phyloP scores from a whole-genome alignment of 208 protist species.

The Herpetomonas samuelpessoai region DNA sequence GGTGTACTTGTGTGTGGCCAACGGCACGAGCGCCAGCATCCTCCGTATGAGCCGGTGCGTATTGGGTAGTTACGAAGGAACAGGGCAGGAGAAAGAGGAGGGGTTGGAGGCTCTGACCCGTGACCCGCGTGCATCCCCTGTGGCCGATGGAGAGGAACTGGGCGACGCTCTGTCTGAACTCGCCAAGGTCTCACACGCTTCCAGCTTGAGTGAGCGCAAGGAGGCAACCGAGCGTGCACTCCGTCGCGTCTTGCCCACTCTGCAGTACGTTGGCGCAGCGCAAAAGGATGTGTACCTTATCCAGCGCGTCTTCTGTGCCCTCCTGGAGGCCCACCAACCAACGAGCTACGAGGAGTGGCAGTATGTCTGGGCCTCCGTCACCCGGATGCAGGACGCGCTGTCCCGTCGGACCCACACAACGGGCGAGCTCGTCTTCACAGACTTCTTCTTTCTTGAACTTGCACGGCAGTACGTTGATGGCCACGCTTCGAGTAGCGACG shows the following conservation, averaged over 20 bases:
- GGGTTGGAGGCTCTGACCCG: neutral
- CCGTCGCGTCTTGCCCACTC: slow-evolving; percentile 37
- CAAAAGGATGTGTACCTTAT: slow-evolving; percentile 66
- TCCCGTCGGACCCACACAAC: slow-evolving; percentile 24
- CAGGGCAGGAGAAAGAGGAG: neutral
- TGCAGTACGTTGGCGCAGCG: slow-evolving; percentile 39
- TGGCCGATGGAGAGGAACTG: neutral
- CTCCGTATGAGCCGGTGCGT: neutral
- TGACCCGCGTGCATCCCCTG: neutral
- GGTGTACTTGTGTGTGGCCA: neutral
- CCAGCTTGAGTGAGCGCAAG: slow-evolving; percentile 13
- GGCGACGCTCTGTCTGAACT: slow-evolving; percentile 17
- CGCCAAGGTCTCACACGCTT: slow-evolving; percentile 18
- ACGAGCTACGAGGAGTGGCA: slow-evolving; percentile 52
- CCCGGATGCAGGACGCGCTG: slow-evolving; percentile 47
- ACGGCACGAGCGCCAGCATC: neutral
- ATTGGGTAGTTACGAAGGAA: too few relatives aligned
- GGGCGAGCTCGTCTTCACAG: slow-evolving; percentile 52
- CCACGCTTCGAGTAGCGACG: slow-evolving; percentile 8
- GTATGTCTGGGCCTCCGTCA: slow-evolving; percentile 51
- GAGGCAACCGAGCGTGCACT: slow-evolving; percentile 26
- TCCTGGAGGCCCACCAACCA: slow-evolving; percentile 39
- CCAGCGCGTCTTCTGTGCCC: slow-evolving; percentile 48
- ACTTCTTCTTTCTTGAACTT: slow-evolving; percentile 68
- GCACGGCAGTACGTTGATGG: slow-evolving; percentile 27